phyloP scores from a whole-genome alignment of 1,284 basidiomycete species.

The Sporisorium graminicola region DNA sequence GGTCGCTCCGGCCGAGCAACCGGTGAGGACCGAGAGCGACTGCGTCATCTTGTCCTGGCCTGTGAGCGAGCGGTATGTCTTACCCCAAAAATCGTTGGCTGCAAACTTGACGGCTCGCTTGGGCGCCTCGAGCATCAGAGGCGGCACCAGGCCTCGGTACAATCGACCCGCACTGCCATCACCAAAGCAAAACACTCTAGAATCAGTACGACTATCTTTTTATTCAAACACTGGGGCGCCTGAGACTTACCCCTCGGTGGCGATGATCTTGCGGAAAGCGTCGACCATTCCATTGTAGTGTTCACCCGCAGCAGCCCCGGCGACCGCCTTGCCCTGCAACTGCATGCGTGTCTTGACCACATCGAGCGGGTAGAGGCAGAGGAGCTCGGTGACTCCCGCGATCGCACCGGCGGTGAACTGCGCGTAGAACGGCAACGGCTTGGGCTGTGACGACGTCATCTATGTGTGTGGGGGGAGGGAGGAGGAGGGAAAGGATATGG shows the following conservation, averaged over 20 bases:
- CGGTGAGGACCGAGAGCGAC: constrained; percentile 85
- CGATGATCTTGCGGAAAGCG: constrained; percentile 81
- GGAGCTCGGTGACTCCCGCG: constrained; percentile 84
- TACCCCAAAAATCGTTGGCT: constrained; percentile 90
- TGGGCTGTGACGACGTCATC: constrained; percentile 37
- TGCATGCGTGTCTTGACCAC: constrained; percentile 95
- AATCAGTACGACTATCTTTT: no score
- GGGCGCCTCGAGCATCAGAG: constrained; percentile 93
- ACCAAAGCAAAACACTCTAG: neutral
- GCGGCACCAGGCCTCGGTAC: constrained; percentile 94
- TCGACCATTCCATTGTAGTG: constrained; percentile 79
- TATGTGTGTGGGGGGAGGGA: neutral
- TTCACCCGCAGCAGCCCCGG: constrained; percentile 56
- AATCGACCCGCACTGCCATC: constrained; percentile 75
- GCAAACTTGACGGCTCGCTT: constrained; percentile 97
- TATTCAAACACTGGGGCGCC: no score
- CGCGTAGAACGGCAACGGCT: constrained; percentile 80
- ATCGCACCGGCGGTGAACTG: constrained; percentile 92
- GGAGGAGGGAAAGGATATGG: neutral
- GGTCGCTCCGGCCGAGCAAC: constrained; percentile 92
- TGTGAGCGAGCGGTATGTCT: constrained; percentile 70
- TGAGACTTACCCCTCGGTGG: constrained; percentile 85
- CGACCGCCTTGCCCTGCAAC: constrained; percentile 82
- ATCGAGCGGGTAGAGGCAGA: constrained; percentile 87
- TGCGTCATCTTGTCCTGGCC: constrained; percentile 90